A percentile compares a stretch with the other conserved stretches of the same genome.
These are phyloP conservation scores for Rhizopogon roseolus DNA, from an alignment of 768 basidiomycete genomes.

Conservation along the genomic window DNA sequence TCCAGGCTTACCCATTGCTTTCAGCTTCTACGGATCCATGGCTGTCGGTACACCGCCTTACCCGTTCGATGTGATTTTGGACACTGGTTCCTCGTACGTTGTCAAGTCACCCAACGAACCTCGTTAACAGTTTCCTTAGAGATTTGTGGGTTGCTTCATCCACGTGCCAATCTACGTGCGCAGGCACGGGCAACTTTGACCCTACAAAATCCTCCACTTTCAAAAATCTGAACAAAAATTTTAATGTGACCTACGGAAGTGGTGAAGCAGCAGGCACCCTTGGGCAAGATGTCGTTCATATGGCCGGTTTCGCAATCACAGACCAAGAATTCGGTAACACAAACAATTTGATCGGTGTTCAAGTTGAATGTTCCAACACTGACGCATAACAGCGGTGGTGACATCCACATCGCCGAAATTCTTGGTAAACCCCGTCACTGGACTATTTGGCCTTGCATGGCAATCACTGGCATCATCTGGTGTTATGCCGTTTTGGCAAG, in stretches of 20 bases:
- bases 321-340: slow-evolving; percentile 50
- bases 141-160: slow-evolving; percentile 48
- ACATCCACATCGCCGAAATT: slow-evolving; percentile 27
- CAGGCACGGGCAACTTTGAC: slow-evolving; percentile 29
- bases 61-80: slow-evolving; percentile 45
- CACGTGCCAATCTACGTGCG: slow-evolving; percentile 25
- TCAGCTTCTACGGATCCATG: slow-evolving; percentile 31
- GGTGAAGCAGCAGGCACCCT: slow-evolving; percentile 44
- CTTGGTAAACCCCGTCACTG: slow-evolving; percentile 50
- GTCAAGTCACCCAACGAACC: slow-evolving; percentile 14
- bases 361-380: not conserved
- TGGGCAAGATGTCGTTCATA: slow-evolving; percentile 58
- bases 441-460: slow-evolving; percentile 75
- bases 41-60: slow-evolving; percentile 41
- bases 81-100: slow-evolving; percentile 41
- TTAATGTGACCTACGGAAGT: slow-evolving; percentile 40
- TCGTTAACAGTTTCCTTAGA: slow-evolving; percentile 22
- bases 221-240: slow-evolving; percentile 25
- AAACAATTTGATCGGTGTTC: slow-evolving; percentile 11
- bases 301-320: slow-evolving; percentile 59
- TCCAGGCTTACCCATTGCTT: not conserved
- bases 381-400: slow-evolving; percentile 34
- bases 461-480: slow-evolving; percentile 49
- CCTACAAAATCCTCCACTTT: slow-evolving; percentile 32
- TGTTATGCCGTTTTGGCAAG: slow-evolving; percentile 65